Evolutionary conservation across 768 basidiomycete species (phyloP), one percentile per base, ranked within the genome.

Genomic region (Trametes gibbosa): DNA sequence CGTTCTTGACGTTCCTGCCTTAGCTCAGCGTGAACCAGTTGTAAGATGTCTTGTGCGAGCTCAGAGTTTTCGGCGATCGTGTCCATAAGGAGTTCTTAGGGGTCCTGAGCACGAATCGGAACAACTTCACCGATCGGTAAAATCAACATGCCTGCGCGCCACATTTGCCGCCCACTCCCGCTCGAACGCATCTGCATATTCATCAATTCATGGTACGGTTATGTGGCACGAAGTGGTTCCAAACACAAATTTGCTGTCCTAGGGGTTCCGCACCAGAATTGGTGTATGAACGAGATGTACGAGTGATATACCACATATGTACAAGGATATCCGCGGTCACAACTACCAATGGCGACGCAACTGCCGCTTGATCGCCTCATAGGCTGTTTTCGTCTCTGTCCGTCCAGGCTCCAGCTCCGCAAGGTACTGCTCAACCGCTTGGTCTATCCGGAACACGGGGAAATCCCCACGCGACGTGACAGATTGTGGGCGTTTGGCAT

Each of bases 381-480:
- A 92, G 29, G 79, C 70, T 7, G 74, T 74, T 64, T 78, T 85
- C 10, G 89, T 89, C 66, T 89, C 86, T 34, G 72, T 72, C 27
- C 85, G 80, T 54, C 78, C 76, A 24, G 84, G 75, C 64, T 87
- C 81, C 65, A 93, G 72, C 69, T 92, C 90, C 13, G 78, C 73
- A 23, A 92, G 75, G 70, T 93, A 93, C 68, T 87, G 84, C 21
- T 87, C 86, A 40, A 92, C 79, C 0, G 87, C 84, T 42, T 77
- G 71, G 69, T 93, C 88, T 66, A 94, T 84, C 51, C 88, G 80
- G 49, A 85, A 87, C 29, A 85, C 91, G 13, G 92, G 92, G 71
- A 93, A 84, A 67, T 89, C 89, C 32, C 79, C 79, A 46, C 82
- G 78, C 25, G 82, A 75, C 45, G 80, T 73, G 13, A 77, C 78